These are phyloP conservation scores for Globisporangium nagaii DNA, from an alignment of 352 stramenopile species.

Conservation along the genomic window DNA sequence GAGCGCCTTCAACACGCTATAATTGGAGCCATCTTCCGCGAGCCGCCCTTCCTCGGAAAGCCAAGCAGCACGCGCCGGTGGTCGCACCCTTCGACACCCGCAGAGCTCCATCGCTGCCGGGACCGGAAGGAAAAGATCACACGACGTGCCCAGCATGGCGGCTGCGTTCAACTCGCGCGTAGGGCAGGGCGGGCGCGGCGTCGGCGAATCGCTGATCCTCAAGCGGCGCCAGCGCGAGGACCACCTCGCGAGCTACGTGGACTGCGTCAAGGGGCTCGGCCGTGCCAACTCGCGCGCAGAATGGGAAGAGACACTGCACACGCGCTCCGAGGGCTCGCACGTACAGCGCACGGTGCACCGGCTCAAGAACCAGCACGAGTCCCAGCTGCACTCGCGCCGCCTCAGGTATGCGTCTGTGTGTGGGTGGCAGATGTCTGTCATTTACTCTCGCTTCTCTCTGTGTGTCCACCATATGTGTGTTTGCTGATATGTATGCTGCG, in stretches of 20 bases:
- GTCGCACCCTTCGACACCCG: too few relatives aligned
- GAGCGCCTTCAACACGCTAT: too few relatives aligned
- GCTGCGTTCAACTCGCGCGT: background rate
- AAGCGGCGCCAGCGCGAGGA: slow-evolving; percentile 71
- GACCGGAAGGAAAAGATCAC: too few relatives aligned
- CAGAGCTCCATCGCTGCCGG: background rate
- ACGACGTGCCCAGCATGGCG: background rate
- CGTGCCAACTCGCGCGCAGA: slow-evolving; percentile 57
- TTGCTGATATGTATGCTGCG: background rate
- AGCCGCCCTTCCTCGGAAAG: too few relatives aligned
- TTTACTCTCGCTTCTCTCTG: background rate
- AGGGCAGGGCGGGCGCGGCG: slow-evolving; percentile 29
- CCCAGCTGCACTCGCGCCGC: slow-evolving; percentile 52
- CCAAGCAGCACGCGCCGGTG: too few relatives aligned
- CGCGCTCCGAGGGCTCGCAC: slow-evolving; percentile 43
- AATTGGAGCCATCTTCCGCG: too few relatives aligned
- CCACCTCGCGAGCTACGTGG: slow-evolving; percentile 40
- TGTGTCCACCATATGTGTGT: background rate
- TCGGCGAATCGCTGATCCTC: slow-evolving; percentile 67
- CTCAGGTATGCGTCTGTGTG: slow-evolving; percentile 24
- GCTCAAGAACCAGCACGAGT: slow-evolving; percentile 78
- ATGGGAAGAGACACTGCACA: slow-evolving; percentile 61
- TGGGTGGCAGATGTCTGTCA: too few relatives aligned
- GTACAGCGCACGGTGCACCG: slow-evolving; percentile 33
- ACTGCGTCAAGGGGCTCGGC: slow-evolving; percentile 43